Conservation (phyloP, 306 rosid genomes). For the Cajanus cajan region DNA sequence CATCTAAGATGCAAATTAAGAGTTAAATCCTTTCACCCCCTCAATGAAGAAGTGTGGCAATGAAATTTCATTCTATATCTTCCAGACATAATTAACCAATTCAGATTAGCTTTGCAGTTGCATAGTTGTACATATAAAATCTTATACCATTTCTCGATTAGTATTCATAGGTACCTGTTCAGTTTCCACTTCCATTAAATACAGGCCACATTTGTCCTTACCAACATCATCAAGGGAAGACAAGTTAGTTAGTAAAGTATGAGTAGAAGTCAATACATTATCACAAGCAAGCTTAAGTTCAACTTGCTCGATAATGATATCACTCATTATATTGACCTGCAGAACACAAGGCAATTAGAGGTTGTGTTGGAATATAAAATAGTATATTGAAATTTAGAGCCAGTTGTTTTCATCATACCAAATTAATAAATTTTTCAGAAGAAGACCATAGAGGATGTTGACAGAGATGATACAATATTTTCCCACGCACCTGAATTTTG, state of each 20-base stretch:
- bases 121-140: background rate
- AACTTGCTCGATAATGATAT: constrained; percentile 50
- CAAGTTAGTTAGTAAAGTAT: constrained; percentile 56
- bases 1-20: background rate
- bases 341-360: constrained; percentile 24
- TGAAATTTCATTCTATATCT: background rate
- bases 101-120: background rate
- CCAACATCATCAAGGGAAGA: constrained; percentile 44
- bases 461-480: constrained; percentile 63
- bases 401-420: constrained; percentile 53
- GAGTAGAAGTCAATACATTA: constrained; percentile 47
- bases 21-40: background rate
- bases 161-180: constrained; percentile 48
- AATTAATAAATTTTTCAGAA: constrained; percentile 50
- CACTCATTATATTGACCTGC: constrained; percentile 61
- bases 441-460: constrained; percentile 72
- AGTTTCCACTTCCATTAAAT: constrained; percentile 42
- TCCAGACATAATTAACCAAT: background rate
- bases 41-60: background rate
- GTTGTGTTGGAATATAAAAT: background rate
- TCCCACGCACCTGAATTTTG: constrained; percentile 60
- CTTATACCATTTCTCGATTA: background rate
- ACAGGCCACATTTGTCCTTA: constrained; percentile 42
- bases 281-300: constrained; percentile 63
- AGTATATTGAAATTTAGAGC: constrained; percentile 9